Evolutionary conservation across 176 grass and related monocot species (phyloP), one percentile per base, ranked within the genome.

Genomic region (Aegilops sharonensis): DNA sequence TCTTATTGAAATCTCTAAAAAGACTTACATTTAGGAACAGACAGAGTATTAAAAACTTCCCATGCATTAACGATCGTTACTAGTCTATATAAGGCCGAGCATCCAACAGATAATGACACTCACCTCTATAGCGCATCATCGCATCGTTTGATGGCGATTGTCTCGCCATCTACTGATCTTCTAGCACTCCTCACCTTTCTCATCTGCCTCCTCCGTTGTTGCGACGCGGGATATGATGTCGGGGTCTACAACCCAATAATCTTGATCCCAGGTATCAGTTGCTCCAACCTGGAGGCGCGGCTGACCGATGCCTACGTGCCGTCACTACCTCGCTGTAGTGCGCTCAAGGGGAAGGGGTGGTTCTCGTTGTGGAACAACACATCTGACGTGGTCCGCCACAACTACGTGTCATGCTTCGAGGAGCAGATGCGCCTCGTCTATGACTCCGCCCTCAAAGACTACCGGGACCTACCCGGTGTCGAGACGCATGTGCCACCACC

Each of bases 361-460:
- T 78, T 78, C 20, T 11, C 15, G 5, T 3, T 78, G 5, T 78
- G 76, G 76, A 61, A 20, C 27, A 78, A 78, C 21, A 63, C 21
- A 1, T 14, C 18, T 5, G 24, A 24, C 1, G 23, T 24, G 1
- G n/a, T 62, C n/a, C 30, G 52, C 6, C 5, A 12, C 0, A 5
- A 20, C 29, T n/a, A 21, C 11, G 11, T 24, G 1, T 3, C 9
- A 7, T 68, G 30, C 54, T 59, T 59, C 54, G 18, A 24, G 31
- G 78, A 80, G 60, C 60, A 65, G 13, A 65, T 80, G 78, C 13
- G 60, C 8, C n/a, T 80, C 23, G 36, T 45, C n/a, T 80, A 80
- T 21, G 36, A 45, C 13, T 37, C 78, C 2, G 3, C 5, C 6
- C 13, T 31, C 23, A 11, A 18, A 2, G 78, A 80, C 35, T 65